These are phyloP conservation scores for Aspergillus leporis DNA, from an alignment of 495 filamentous ascomycete genomes.

Conservation along the genomic window DNA sequence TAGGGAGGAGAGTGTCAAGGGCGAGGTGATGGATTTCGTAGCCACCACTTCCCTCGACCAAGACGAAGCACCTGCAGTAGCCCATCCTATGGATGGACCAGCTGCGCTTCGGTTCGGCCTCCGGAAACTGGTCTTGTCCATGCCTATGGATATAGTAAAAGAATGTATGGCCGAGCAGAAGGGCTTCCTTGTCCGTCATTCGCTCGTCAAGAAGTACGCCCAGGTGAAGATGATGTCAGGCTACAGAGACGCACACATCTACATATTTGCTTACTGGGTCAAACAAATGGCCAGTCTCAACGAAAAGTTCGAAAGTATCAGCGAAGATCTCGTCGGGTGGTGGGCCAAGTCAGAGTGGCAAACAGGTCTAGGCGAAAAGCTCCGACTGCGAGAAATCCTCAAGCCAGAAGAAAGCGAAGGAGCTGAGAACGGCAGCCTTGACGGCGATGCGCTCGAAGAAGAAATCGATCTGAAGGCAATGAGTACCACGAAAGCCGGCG, in stretches of 20 bases:
- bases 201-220: conserved; percentile 68
- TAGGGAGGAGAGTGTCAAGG: conserved; percentile 69
- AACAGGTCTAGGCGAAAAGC: conserved; percentile 71
- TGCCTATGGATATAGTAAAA: conserved; percentile 82
- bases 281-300: conserved; percentile 77
- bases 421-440: conserved; percentile 38
- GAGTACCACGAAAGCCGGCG: conserved; percentile 51
- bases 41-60: conserved; percentile 65
- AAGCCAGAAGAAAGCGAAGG: conserved; percentile 31
- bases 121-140: conserved; percentile 68
- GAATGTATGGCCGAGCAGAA: conserved; percentile 73
- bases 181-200: conserved; percentile 67
- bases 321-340: conserved; percentile 92
- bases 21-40: conserved; percentile 88
- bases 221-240: conserved; percentile 74
- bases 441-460: conserved; percentile 51
- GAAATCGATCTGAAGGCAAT: conserved; percentile 62
- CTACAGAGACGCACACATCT: conserved; percentile 86
- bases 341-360: conserved; percentile 96
- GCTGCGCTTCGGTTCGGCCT: conserved; percentile 63
- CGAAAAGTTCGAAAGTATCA: conserved; percentile 78
- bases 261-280: conserved; percentile 88
- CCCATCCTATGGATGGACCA: conserved; percentile 48
- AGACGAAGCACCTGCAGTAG: conserved; percentile 48
- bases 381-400: conserved; percentile 69